Conservation (phyloP, 805 yeast genomes). For the Wickerhamiella vanderwaltii region DNA sequence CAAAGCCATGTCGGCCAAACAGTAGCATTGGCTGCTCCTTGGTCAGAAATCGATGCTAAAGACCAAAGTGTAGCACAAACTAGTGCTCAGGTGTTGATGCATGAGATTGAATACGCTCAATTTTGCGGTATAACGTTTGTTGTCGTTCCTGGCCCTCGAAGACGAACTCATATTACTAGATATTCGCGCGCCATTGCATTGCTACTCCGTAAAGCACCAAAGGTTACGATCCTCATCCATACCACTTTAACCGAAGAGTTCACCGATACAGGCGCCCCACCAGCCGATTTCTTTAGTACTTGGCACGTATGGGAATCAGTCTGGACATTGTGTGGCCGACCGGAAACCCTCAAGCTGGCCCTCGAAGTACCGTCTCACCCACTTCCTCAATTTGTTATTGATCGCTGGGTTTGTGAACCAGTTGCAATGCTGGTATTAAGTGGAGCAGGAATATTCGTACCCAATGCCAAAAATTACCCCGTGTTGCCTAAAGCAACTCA, state of each 20-base stretch:
- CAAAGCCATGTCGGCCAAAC: slow-evolving; percentile 34
- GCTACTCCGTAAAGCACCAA: slow-evolving; percentile 24
- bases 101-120: slow-evolving; percentile 47
- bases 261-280: slow-evolving; percentile 30
- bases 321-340: slow-evolving; percentile 42
- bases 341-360: slow-evolving; percentile 51
- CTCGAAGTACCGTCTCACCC: slow-evolving; percentile 56
- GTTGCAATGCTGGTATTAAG: slow-evolving; percentile 45
- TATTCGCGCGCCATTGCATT: slow-evolving; percentile 36
- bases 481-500: slow-evolving; percentile 52
- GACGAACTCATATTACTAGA: slow-evolving; percentile 39
- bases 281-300: slow-evolving; percentile 38
- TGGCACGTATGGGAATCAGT: slow-evolving; percentile 71
- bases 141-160: slow-evolving; percentile 52
- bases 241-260: slow-evolving; percentile 30
- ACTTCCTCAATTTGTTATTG: slow-evolving; percentile 38
- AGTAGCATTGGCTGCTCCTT: slow-evolving; percentile 50
- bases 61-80: slow-evolving; percentile 40
- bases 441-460: slow-evolving; percentile 39
- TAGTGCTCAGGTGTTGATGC: slow-evolving; percentile 43
- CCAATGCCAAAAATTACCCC: slow-evolving; percentile 50
- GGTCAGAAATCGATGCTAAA: slow-evolving; percentile 55
- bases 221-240: slow-evolving; percentile 23
- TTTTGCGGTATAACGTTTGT: slow-evolving; percentile 46
- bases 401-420: slow-evolving; percentile 61